These are phyloP conservation scores for Syzygium oleosum DNA, from an alignment of 345 rosid genomes.

Conservation along the genomic window DNA sequence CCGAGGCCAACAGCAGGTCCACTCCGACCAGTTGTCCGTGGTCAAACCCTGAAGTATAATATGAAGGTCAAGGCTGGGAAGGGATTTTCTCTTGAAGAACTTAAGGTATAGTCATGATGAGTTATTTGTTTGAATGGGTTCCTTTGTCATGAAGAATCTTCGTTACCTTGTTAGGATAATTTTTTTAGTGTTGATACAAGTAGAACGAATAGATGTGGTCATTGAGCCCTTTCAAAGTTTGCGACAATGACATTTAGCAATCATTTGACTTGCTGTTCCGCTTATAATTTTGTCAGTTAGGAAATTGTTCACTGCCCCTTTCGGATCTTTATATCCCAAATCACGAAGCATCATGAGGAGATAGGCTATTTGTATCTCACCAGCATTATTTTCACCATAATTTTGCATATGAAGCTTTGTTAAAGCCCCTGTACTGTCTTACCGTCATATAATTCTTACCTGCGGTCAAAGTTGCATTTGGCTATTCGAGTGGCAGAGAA, in stretches of 20 bases:
- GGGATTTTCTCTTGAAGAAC: slow-evolving; percentile 89
- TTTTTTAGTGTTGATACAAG: neutral
- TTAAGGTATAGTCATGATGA: slow-evolving; percentile 38
- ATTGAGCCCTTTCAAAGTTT: neutral
- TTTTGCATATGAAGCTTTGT: neutral
- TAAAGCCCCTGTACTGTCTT: neutral
- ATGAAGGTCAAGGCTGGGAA: slow-evolving; percentile 84
- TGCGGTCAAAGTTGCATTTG: neutral
- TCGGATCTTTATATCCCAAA: neutral
- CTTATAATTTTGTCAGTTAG: neutral
- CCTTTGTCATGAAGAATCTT: neutral
- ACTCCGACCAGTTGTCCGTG: slow-evolving; percentile 77
- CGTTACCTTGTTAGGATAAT: neutral
- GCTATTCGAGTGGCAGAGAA: neutral
- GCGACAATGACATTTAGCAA: neutral
- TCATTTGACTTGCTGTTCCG: neutral
- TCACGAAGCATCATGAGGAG: neutral
- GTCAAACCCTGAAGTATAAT: slow-evolving; percentile 80
- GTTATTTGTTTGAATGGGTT: neutral
- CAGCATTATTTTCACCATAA: neutral
- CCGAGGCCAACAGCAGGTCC: slow-evolving; percentile 87
- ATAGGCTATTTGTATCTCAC: neutral
- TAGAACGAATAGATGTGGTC: neutral
- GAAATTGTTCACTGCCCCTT: neutral
- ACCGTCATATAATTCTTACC: neutral